Evolutionary conservation across 2,329 filamentous ascomycete genomes (phyloP).

Genomic region (Hypoxylon rubiginosum): DNA sequence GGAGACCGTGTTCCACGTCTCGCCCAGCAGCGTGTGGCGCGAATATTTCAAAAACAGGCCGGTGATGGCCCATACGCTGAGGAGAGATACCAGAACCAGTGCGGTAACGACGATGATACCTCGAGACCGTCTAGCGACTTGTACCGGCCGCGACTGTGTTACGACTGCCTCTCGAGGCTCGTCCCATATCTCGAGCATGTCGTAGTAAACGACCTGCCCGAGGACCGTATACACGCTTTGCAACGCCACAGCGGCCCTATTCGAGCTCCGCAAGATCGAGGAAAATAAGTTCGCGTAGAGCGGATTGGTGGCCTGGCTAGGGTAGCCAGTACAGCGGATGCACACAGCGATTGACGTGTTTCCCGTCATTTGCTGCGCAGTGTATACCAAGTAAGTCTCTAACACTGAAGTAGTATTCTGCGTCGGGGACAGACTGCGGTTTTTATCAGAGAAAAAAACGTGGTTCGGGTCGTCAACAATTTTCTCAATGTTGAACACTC

Average conservation of each 20-base stretch:
- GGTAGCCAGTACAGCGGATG: background rate
- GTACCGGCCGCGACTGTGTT: background rate
- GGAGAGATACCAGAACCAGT: background rate
- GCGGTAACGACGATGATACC: background rate
- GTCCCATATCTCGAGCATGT: background rate
- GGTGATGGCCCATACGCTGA: background rate
- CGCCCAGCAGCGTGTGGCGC: background rate
- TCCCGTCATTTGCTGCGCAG: background rate
- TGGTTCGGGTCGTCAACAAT: background rate
- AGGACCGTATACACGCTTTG: background rate
- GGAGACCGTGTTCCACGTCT: background rate
- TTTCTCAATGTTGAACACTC: background rate
- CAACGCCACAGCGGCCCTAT: background rate
- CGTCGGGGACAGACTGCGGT: background rate
- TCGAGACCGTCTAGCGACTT: background rate
- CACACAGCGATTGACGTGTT: background rate
- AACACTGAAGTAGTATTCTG: background rate
- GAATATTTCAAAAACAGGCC: background rate
- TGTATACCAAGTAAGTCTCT: background rate
- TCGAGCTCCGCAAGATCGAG: background rate
- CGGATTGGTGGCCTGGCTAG: background rate
- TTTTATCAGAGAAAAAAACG: background rate
- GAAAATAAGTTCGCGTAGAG: background rate
- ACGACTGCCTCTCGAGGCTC: background rate
- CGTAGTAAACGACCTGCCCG: background rate